These are phyloP conservation scores for Parastagonospora nodorum DNA, from an alignment of 2,329 filamentous ascomycete genomes.

Conservation along the genomic window DNA sequence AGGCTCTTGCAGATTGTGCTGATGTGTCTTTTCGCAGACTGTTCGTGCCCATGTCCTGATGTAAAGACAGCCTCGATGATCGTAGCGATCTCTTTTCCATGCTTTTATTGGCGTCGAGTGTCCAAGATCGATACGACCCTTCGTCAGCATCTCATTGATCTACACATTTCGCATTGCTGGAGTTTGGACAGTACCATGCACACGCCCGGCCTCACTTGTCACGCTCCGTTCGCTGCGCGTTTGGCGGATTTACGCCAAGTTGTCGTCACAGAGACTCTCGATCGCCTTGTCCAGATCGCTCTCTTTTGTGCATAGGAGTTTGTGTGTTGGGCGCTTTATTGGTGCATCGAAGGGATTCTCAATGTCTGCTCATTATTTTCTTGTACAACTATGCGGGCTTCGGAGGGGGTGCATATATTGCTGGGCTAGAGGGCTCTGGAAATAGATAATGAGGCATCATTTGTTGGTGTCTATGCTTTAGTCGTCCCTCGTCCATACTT, in stretches of 20 bases:
- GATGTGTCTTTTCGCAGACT: not conserved
- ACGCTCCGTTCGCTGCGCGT: not conserved
- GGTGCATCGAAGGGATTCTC: not conserved
- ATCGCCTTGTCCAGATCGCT: not conserved
- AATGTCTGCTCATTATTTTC: conserved; percentile 5
- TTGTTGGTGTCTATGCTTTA: not conserved
- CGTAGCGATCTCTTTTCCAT: not conserved
- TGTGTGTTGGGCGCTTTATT: conserved; percentile 3
- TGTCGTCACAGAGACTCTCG: not conserved
- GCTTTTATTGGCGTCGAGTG: not conserved
- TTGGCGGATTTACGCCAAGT: not conserved
- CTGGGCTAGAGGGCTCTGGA: conserved; percentile 3
- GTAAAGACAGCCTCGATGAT: not conserved
- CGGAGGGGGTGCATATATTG: conserved; percentile 5
- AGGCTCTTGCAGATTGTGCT: conserved; percentile 11
- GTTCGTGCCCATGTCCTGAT: not conserved
- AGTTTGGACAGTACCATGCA: not conserved
- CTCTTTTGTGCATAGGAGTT: conserved; percentile 16
- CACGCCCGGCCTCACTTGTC: not conserved
- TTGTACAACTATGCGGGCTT: conserved; percentile 18
- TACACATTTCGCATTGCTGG: not conserved
- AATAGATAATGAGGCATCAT: conserved; percentile 12
- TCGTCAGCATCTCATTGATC: too few relatives aligned
- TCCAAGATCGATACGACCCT: too few relatives aligned
- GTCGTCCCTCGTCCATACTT: not conserved